Evolutionary conservation across 805 yeast species (phyloP).

Genomic region (Yarrowia sp.): DNA sequence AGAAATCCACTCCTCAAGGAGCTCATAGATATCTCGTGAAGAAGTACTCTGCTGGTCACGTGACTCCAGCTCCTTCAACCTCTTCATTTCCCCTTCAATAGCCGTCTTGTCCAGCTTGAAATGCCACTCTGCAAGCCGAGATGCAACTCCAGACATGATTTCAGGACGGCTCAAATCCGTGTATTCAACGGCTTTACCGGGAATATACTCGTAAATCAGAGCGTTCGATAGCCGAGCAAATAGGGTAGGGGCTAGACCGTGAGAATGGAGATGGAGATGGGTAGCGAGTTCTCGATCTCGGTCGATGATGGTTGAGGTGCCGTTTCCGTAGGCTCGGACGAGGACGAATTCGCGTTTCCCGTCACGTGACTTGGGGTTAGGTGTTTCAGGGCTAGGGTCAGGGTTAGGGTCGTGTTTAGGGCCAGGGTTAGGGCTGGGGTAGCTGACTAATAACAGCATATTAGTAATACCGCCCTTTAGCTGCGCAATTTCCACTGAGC

Average conservation of each 20-base stretch:
- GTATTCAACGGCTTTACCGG: conserved; percentile 60
- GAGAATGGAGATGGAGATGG: conserved; percentile 58
- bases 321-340: conserved; percentile 71
- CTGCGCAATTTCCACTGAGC: conserved; percentile 31
- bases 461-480: conserved; percentile 44
- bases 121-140: conserved; percentile 72
- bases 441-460: conserved; percentile 33
- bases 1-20: conserved; percentile 60
- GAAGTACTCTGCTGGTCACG: conserved; percentile 40
- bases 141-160: conserved; percentile 59
- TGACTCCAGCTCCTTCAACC: conserved; percentile 40
- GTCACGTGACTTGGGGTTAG: too few species aligned
- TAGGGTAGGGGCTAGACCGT: conserved; percentile 64
- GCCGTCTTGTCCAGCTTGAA: conserved; percentile 45
- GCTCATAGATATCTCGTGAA: conserved; percentile 53
- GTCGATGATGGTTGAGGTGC: conserved; percentile 69
- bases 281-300: conserved; percentile 71
- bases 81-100: conserved; percentile 42
- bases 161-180: conserved; percentile 50
- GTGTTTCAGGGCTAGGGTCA: too few species aligned
- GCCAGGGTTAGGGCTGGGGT: conserved; percentile 32
- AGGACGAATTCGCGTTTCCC: conserved; percentile 38
- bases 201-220: conserved; percentile 63
- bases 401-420: neutral
- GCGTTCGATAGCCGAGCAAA: conserved; percentile 71